These are phyloP conservation scores for Bipolaris bicolor DNA, from an alignment of 2,329 filamentous ascomycete genomes.

Conservation along the genomic window DNA sequence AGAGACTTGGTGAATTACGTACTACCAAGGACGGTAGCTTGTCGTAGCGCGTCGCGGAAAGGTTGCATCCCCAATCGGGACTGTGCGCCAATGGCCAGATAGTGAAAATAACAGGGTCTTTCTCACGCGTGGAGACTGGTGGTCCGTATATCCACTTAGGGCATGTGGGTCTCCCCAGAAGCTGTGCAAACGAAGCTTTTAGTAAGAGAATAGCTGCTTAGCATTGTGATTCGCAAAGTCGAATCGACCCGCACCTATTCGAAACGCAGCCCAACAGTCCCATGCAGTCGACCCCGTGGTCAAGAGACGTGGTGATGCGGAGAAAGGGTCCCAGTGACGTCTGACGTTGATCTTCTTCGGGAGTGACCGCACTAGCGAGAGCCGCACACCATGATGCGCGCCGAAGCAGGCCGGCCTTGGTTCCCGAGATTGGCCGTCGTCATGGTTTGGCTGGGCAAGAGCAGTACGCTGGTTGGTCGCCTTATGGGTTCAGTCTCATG, in stretches of 20 bases:
- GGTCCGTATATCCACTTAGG: conserved; percentile 22
- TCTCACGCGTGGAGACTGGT: conserved; percentile 23
- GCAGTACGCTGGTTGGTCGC: not conserved
- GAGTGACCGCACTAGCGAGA: conserved; percentile 28
- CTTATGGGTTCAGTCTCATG: not conserved
- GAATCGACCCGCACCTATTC: conserved; percentile 1
- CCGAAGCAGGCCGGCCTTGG: conserved; percentile 10
- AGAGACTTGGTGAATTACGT: conserved; percentile 21
- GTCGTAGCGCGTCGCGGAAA: conserved; percentile 12
- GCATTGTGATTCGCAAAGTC: conserved; percentile 3
- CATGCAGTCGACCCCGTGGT: conserved; percentile 2
- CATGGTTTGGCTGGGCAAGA: conserved; percentile 7
- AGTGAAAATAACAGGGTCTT: conserved; percentile 9
- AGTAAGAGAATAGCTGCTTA: conserved; percentile 1
- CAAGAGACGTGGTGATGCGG: conserved; percentile 2
- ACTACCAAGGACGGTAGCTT: conserved; percentile 15
- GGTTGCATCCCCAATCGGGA: conserved; percentile 6
- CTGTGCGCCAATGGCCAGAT: conserved; percentile 18
- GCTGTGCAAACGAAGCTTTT: conserved; percentile 15
- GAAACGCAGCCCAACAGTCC: not conserved
- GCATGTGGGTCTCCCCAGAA: conserved; percentile 23
- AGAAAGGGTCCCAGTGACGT: conserved; percentile 22
- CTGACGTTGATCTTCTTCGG: conserved; percentile 22
- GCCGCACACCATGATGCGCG: conserved; percentile 24
- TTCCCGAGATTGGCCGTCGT: conserved; percentile 8